Percentiles rank a stretch among this genome's conserved stretches.
These are phyloP conservation scores for Corchorus olitorius DNA, from an alignment of 345 rosid genomes.

Conservation along the genomic window DNA sequence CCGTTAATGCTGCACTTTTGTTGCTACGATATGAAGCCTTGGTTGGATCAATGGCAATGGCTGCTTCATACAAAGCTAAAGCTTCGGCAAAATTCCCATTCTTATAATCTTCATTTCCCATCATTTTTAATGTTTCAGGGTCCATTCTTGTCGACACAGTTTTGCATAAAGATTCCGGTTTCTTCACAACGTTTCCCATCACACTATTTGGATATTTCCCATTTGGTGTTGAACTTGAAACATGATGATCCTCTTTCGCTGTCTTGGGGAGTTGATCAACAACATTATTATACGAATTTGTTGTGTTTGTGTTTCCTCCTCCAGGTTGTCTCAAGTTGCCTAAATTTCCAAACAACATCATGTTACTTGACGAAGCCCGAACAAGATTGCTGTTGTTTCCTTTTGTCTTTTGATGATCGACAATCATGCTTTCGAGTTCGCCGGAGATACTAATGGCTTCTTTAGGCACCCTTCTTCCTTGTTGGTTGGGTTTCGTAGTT, in stretches of 20 bases:
- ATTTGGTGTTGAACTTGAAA: not conserved
- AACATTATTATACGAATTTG: constrained; percentile 13
- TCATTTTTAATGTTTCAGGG: constrained; percentile 85
- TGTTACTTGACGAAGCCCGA: constrained; percentile 86
- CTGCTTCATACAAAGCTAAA: constrained; percentile 88
- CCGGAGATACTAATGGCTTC: constrained; percentile 72
- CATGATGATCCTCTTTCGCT: constrained; percentile 23
- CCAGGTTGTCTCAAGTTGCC: constrained; percentile 74
- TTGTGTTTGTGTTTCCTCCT: constrained; percentile 21
- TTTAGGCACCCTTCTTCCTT: constrained; percentile 52
- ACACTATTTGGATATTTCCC: constrained; percentile 43
- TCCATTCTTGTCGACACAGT: constrained; percentile 93
- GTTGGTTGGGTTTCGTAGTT: constrained; percentile 18
- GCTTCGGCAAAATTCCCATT: constrained; percentile 88
- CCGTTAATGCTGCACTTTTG: constrained; percentile 88
- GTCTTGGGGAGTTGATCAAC: constrained; percentile 29
- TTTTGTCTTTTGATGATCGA: constrained; percentile 62
- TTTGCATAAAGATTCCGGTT: constrained; percentile 61
- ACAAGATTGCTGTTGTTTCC: constrained; percentile 53
- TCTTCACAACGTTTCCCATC: constrained; percentile 59
- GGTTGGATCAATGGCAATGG: constrained; percentile 81
- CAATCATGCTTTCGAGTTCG: constrained; percentile 83
- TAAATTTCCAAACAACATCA: constrained; percentile 71
- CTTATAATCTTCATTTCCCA: constrained; percentile 99
- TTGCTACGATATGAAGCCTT: constrained; percentile 93